A percentile compares a stretch with the other conserved stretches of the same genome.
Evolutionary conservation across 768 basidiomycete species (phyloP).

Genomic region (Pulveroboletus ravenelii): DNA sequence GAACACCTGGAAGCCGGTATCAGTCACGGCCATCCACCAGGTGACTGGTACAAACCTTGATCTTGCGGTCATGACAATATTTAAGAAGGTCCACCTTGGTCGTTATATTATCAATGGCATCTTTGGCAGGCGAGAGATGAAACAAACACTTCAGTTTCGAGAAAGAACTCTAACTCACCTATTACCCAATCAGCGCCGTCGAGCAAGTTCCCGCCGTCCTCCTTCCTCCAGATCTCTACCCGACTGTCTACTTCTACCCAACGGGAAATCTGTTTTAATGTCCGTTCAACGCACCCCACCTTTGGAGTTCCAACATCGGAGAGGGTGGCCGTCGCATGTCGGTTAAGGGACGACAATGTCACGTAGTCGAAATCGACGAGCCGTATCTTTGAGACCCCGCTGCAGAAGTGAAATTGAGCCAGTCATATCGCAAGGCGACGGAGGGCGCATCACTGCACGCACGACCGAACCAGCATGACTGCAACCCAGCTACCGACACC

Average conservation of each 20-base stretch:
- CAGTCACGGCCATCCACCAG: not conserved
- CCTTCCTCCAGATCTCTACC: slow-evolving; percentile 83
- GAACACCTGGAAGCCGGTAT: slow-evolving; percentile 56
- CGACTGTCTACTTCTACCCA: slow-evolving; percentile 85
- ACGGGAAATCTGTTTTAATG: slow-evolving; percentile 67
- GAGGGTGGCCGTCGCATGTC: slow-evolving; percentile 87
- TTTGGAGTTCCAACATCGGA: slow-evolving; percentile 93
- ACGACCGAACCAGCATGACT: slow-evolving; percentile 90
- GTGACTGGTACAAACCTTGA: slow-evolving; percentile 53
- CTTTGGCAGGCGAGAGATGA: slow-evolving; percentile 33
- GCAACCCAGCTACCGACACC: slow-evolving; percentile 97
- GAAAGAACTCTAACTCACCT: slow-evolving; percentile 40
- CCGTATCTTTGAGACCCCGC: slow-evolving; percentile 71
- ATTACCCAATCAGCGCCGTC: slow-evolving; percentile 93
- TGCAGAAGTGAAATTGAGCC: slow-evolving; percentile 24
- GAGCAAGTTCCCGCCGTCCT: slow-evolving; percentile 66
- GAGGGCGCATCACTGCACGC: slow-evolving; percentile 29
- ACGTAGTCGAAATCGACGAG: slow-evolving; percentile 97
- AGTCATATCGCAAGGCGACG: not conserved
- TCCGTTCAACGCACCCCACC: slow-evolving; percentile 69
- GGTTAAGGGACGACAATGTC: slow-evolving; percentile 89
- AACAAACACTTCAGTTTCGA: not conserved
- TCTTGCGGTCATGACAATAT: slow-evolving; percentile 73
- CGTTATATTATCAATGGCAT: slow-evolving; percentile 96
- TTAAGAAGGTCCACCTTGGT: slow-evolving; percentile 93